Base-by-base conservation (phyloP, 768 basidiomycete genomes). In the Russula sp. region DNA sequence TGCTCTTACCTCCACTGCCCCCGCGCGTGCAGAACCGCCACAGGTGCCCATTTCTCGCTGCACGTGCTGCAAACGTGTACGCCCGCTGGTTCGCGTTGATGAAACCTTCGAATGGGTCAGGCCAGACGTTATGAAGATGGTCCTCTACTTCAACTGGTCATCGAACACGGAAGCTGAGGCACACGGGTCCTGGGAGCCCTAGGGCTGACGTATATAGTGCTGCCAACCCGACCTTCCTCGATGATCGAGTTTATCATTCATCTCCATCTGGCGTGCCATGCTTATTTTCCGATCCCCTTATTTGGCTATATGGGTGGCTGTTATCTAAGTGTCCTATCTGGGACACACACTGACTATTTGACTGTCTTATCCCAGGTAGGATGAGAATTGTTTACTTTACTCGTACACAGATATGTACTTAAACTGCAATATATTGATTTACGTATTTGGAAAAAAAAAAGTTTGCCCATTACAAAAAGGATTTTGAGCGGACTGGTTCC, bases 81-180 rank as follows among this genome's bases (percentile, higher is more conserved):
- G 26, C 1, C 63, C 63, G 20, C 10, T 50, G 7, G 63, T 64
- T n/a, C 63, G 59, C 11, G 46, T 59, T 5, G 32, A 59, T 13
- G 53, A 60, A 40, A 42, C 28, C 24, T n/a, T 60, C 3, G 58
- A 64, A 38, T 64, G 63, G 63, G 38, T 64, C 44, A 14, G 63
- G 8, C 59, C 58, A 11, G 63, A 56, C 20, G 36, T 64, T 16
- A 55, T 64, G 63, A 54, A 40, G 34, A 55, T 64, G 63, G 11
- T 28, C 2, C 14, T 64, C 2, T 64, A 24, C 3, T 56, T 60
- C n/a, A 60, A 64, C 18, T 64, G 26, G 26, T 55, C 64, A 3
- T 8, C 9, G 46, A 51, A 56, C 32, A 59, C 59, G 13, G 64
- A 65, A 2, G 44, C 34, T 9, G 63, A 64, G 46, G 63, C 52